Base-by-base conservation (phyloP, 352 stramenopile genomes). In the Pythium diclinum region DNA sequence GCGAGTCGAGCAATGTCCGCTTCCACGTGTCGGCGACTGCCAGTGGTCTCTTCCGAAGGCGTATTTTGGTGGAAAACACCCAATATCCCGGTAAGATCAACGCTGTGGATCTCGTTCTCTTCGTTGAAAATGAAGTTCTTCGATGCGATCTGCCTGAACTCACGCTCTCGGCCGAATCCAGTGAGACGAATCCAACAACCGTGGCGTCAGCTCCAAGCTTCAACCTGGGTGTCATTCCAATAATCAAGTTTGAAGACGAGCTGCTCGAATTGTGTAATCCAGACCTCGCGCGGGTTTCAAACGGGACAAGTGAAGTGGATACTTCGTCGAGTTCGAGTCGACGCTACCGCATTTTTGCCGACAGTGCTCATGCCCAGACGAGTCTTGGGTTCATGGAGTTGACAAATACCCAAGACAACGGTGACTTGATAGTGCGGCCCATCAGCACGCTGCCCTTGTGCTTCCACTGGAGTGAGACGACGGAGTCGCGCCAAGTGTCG, bases 11-110 rank as follows among this genome's bases (percentile, higher is more conserved):
- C 34, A 66, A 63, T 16, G 76, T 96, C 52, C 63, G 76, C 17
- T 94, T 96, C 55, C 67, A 66, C 11, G 65, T 95, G 11, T 81
- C 81, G 49, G 81, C 88, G 10, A 83, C 82, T 32, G 85, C 75
- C 46, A 86, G 87, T 44, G 88, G 88, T 11, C 72, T 94, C 19
- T 95, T 94, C 63, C 78, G 85, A 32, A 74, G 86, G 25, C 83
- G 85, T 13, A 89, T 96, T 40, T 67, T 94, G 47, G 77, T 96
- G 23, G 86, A 95, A 63, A 96, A 94, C 49, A 76, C 88, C 33
- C 74, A 94, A 47, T 94, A 93, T 60, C 83, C 83, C 14, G 85
- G 82, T 6, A 92, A 91, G 69, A 75, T 92, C 52, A 93, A 68
- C 56, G 80, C 75, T 7, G 76, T 96, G 11, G 85, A 96, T 44